phyloP scores from a whole-genome alignment of 2,329 filamentous ascomycete species.

The Phoma herbarum region DNA sequence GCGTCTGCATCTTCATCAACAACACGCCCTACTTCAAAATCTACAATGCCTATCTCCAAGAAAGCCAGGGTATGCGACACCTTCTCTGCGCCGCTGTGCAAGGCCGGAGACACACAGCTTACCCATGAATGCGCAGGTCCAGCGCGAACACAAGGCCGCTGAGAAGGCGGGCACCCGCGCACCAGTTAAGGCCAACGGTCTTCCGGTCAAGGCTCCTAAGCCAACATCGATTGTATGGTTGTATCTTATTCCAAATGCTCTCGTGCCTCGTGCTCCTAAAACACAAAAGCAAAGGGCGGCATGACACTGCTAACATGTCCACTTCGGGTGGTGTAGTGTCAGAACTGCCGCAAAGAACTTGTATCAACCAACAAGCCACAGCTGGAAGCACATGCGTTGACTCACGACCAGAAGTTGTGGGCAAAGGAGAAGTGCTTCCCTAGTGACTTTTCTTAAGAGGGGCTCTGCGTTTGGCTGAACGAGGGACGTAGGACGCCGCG shows the following conservation, averaged over 20 bases:
- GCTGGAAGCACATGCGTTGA: constrained; percentile 62
- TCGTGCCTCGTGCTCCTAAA: background rate
- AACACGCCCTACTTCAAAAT: background rate
- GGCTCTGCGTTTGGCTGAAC: background rate
- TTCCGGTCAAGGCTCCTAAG: constrained; percentile 64
- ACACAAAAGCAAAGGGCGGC: background rate
- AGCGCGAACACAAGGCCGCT: constrained; percentile 64
- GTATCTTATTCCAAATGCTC: background rate
- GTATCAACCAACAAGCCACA: constrained; percentile 62
- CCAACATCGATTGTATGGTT: constrained; percentile 58
- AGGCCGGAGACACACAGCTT: background rate
- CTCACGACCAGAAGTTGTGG: constrained; percentile 61
- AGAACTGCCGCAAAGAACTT: constrained; percentile 62
- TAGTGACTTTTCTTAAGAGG: constrained; percentile 52
- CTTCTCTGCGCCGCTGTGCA: background rate
- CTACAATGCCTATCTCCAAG: constrained; percentile 60
- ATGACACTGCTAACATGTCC: constrained; percentile 17
- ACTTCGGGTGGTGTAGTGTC: constrained; percentile 51
- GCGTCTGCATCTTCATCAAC: constrained; percentile 1
- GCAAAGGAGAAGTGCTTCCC: constrained; percentile 68
- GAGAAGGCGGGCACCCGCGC: constrained; percentile 64
- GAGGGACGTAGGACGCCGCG: background rate
- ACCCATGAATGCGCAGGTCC: constrained; percentile 50
- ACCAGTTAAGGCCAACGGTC: constrained; percentile 64
- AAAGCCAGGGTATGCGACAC: constrained; percentile 53